Base-by-base conservation (phyloP, 164 flowering plant genomes). In the Malania oleifera region DNA sequence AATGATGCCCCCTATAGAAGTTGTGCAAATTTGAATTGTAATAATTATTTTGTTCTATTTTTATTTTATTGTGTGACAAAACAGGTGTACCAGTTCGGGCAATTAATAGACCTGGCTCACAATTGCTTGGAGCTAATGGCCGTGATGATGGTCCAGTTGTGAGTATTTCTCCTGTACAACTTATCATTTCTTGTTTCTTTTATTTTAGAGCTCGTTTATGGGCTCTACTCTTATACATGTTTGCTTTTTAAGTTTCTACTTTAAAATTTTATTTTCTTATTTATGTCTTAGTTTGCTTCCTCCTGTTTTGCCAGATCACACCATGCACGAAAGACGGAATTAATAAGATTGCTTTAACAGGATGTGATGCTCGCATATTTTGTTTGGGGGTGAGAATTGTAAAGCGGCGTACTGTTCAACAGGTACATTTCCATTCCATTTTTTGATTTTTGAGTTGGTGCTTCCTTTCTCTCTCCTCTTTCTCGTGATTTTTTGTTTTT, bases 131-230 rank as follows among this genome's bases (percentile, higher is more conserved):
- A 39, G 82, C 87, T 59, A 89, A 87, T 80, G 97, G 99, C 38
- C 97, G 97, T 68, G 97, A 95, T 80, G 99, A 91, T 80, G 99
- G 99, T 49, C 91, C 93, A 62, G 61, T 77, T 57, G 97, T 95
- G 73, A 83, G 96, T 79, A n/a, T n/a, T n/a, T n/a, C 46, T 46
- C 52, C 18, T 14, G 49, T 57, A 12, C 35, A 10, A 39, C 14
- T 13, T 17, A 2, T 38, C 13, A 11, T 38, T 38, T 7, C 41
- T 31, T 2, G 41, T 7, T 38, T 38, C 14, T 2, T 38, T 11
- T 5, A 11, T 38, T 11, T 7, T 2, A 38, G 41, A 11, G 14
- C 14, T 38, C 41, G 14, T 5, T 2, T 43, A 17, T 5, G 46
- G 17, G 46, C n/a, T n/a, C n/a, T n/a, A n/a, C n/a, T n/a, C 35